These are phyloP conservation scores for Gastrolobium bilobum DNA, from an alignment of 306 rosid species.

Conservation along the genomic window DNA sequence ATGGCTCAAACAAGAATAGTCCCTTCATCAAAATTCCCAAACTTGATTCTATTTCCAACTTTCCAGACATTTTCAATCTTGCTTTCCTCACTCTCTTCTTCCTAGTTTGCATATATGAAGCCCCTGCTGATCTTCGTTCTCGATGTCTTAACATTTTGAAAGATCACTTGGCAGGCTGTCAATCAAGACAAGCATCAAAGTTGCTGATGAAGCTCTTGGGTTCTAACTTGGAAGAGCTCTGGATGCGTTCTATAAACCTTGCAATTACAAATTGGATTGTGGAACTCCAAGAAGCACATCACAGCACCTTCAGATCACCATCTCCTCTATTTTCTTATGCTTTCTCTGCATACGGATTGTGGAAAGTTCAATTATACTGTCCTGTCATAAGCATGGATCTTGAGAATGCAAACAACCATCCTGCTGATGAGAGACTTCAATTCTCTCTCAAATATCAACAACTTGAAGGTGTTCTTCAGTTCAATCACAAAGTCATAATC, in stretches of 20 bases:
- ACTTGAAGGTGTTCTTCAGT: conserved; percentile 90
- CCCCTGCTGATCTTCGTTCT: conserved; percentile 69
- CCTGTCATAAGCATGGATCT: conserved; percentile 83
- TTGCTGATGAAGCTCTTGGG: conserved; percentile 78
- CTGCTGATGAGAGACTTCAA: conserved; percentile 76
- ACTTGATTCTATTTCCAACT: conserved; percentile 56
- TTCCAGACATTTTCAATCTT: conserved; percentile 69
- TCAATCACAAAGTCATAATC: conserved; percentile 67
- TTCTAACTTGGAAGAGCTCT: conserved; percentile 81
- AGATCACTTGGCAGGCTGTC: conserved; percentile 53
- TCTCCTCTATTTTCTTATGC: conserved; percentile 82
- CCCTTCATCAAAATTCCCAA: conserved; percentile 62
- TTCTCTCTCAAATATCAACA: conserved; percentile 88
- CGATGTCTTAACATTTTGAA: conserved; percentile 64
- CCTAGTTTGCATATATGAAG: conserved; percentile 87
- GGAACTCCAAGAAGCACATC: conserved; percentile 61
- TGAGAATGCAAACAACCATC: conserved; percentile 58
- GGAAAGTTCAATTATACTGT: conserved; percentile 91
- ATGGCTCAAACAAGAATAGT: conserved; percentile 68
- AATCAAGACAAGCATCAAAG: conserved; percentile 65
- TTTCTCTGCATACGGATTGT: conserved; percentile 68
- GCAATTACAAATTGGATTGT: conserved; percentile 86
- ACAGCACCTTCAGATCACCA: conserved; percentile 61
- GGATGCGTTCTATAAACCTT: conserved; percentile 93
- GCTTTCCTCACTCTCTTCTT: conserved; percentile 72